Percentiles rank a stretch among this genome's conserved stretches.
phyloP scores from a whole-genome alignment of 2,329 filamentous ascomycete species.

The Monosporascus sp. region DNA sequence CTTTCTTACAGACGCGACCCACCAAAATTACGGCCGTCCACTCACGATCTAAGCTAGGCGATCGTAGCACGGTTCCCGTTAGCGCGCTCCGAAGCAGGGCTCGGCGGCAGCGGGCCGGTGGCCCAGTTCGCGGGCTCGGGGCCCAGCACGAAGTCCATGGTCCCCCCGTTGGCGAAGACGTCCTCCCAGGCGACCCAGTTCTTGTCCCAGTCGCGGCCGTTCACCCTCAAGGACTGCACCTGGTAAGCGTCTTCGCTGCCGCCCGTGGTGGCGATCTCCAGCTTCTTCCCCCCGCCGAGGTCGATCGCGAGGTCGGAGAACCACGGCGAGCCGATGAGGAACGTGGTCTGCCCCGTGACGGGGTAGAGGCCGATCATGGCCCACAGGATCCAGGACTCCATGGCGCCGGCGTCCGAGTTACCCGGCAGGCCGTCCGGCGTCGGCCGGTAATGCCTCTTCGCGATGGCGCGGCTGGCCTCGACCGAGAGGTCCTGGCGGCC shows the following conservation, averaged over 20 bases:
- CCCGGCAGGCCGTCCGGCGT: constrained; percentile 57
- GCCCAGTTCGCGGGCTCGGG: constrained; percentile 48
- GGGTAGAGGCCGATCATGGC: constrained; percentile 65
- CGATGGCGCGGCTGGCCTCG: constrained; percentile 50
- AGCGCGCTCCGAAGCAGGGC: constrained; percentile 38
- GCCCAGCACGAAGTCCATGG: constrained; percentile 60
- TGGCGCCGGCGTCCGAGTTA: constrained; percentile 66
- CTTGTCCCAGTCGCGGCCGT: constrained; percentile 57
- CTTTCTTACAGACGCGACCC: too few species aligned
- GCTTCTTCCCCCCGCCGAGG: constrained; percentile 47
- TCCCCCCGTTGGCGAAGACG: constrained; percentile 59
- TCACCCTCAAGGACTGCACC: constrained; percentile 62
- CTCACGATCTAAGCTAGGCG: too few species aligned
- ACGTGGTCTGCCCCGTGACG: constrained; percentile 62
- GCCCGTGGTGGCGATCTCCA: constrained; percentile 50
- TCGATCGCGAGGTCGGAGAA: constrained; percentile 54
- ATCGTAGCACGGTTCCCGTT: not conserved
- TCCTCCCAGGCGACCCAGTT: constrained; percentile 63
- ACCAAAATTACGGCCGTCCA: too few species aligned
- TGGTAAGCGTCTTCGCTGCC: constrained; percentile 47
- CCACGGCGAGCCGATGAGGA: constrained; percentile 61
- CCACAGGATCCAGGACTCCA: constrained; percentile 68
- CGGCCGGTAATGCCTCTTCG: constrained; percentile 53
- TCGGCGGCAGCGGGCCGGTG: constrained; percentile 55
- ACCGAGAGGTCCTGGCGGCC: constrained; percentile 59